Evolutionary conservation across 2,329 filamentous ascomycete genomes (phyloP), one percentile per base, ranked within the genome.

Genomic region (Claviceps fusiformis): DNA sequence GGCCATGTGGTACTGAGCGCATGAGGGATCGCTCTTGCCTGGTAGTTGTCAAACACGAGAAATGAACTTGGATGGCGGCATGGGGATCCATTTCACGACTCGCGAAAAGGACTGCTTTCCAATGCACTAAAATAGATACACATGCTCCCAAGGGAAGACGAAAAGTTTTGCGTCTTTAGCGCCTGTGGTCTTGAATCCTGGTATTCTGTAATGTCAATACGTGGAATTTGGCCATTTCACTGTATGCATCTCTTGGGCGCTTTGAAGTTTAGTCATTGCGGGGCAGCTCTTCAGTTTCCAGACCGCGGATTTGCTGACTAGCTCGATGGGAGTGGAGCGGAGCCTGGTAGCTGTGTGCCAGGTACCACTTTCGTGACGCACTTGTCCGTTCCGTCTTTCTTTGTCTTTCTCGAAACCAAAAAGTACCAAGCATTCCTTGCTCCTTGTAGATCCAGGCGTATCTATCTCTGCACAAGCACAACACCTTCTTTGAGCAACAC

Each of bases 291-390:
- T 41, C 15, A 8, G 17, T 52, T 15, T 27, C 15, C 19, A 19
- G 50, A 39, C 29, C 17, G 9, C 15, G 15, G 39, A 41, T 41
- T n/a, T 41, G 39, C 39, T 41, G 39, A 41, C 39, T n/a, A 41
- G 39, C 39, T 47, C 45, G 45, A 47, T 46, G 19, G 45, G 45
- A 47, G 45, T 47, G 45, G 45, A 24, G 46, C 46, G 46, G 15
- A 17, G 27, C 45, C 45, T 47, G 27, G 45, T 29, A 27, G 45
- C 27, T 45, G 41, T 41, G 9, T 17, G n/a, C 44, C 44, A 45
- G 44, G 44, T 45, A 45, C 44, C 10, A n/a, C 13, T 7, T 31
- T 19, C 46, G 53, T 55, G 53, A 55, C 53, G 53, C 46, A 51
- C 24, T 41, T 39, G 17, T 33, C 31, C 37, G 24, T 27, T 29